These are phyloP conservation scores for Venturia effusa DNA, from an alignment of 2,329 filamentous ascomycete species.

Conservation along the genomic window DNA sequence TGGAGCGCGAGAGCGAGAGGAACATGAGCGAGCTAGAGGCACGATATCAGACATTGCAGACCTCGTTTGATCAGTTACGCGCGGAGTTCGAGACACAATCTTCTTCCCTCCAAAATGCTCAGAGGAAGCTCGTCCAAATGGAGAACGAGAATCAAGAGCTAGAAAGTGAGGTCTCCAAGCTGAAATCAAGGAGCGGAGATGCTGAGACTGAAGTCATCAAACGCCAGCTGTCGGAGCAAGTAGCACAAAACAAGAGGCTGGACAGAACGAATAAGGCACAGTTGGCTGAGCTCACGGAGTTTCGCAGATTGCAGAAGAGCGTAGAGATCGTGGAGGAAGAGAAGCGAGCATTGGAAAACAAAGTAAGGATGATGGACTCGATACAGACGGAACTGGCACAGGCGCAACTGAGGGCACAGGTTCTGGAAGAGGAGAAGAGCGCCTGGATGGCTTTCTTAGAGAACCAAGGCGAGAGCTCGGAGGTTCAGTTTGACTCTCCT, in stretches of 20 bases:
- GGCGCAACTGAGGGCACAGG: slow-evolving; percentile 68
- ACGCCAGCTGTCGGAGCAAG: slow-evolving; percentile 79
- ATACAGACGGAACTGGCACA: slow-evolving; percentile 70
- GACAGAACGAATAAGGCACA: slow-evolving; percentile 76
- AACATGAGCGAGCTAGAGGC: slow-evolving; percentile 50
- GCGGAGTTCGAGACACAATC: slow-evolving; percentile 48
- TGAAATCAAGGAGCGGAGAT: slow-evolving; percentile 75
- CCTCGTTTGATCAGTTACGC: slow-evolving; percentile 48
- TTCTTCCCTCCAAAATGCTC: slow-evolving; percentile 45
- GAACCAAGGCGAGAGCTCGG: slow-evolving; percentile 48
- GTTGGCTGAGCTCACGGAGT: slow-evolving; percentile 64
- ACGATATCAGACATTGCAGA: slow-evolving; percentile 47
- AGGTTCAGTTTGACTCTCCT: slow-evolving; percentile 72
- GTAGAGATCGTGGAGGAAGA: slow-evolving; percentile 93
- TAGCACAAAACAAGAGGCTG: slow-evolving; percentile 77
- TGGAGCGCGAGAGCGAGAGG: slow-evolving; percentile 54
- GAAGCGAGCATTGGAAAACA: slow-evolving; percentile 71
- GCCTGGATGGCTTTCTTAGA: slow-evolving; percentile 83
- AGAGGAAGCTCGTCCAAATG: slow-evolving; percentile 56
- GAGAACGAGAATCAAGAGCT: slow-evolving; percentile 63
- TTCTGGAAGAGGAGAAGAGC: slow-evolving; percentile 76
- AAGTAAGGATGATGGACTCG: slow-evolving; percentile 61
- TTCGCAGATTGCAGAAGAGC: slow-evolving; percentile 73
- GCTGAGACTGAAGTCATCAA: slow-evolving; percentile 81
- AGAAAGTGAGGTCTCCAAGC: slow-evolving; percentile 70